Conservation (phyloP, 768 basidiomycete genomes). For the Mycena crocata region DNA sequence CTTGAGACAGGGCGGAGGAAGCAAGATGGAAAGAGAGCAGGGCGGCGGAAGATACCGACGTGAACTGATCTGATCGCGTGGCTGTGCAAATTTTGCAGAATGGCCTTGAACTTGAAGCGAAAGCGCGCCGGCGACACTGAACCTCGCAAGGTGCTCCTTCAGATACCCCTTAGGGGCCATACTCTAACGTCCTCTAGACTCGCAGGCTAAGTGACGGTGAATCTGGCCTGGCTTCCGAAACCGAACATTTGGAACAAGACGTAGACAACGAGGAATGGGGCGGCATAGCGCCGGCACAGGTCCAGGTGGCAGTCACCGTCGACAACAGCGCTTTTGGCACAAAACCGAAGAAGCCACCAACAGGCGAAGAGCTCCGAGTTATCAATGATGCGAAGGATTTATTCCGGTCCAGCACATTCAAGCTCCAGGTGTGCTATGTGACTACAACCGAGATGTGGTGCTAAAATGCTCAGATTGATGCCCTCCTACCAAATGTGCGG, state of each 20-base stretch:
- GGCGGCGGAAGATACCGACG: neutral
- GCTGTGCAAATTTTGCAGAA: slow-evolving; percentile 17
- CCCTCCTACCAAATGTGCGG: slow-evolving; percentile 79
- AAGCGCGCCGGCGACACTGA: slow-evolving; percentile 22
- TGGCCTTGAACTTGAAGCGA: slow-evolving; percentile 30
- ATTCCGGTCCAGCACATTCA: slow-evolving; percentile 84
- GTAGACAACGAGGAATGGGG: slow-evolving; percentile 80
- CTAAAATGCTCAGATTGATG: slow-evolving; percentile 69
- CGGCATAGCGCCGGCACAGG: slow-evolving; percentile 37
- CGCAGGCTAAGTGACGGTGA: slow-evolving; percentile 26
- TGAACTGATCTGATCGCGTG: slow-evolving; percentile 2
- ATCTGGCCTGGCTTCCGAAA: slow-evolving; percentile 7
- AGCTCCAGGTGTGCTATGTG: slow-evolving; percentile 73
- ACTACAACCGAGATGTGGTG: neutral
- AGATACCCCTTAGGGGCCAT: neutral
- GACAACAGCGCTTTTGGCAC: slow-evolving; percentile 27
- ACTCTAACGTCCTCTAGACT: slow-evolving; percentile 11
- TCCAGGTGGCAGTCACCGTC: neutral
- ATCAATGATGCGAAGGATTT: slow-evolving; percentile 83
- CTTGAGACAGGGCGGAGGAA: neutral
- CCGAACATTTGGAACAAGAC: slow-evolving; percentile 67
- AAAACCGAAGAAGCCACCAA: slow-evolving; percentile 65
- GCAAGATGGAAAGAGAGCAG: neutral
- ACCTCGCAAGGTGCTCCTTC: slow-evolving; percentile 23
- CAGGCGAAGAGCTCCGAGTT: slow-evolving; percentile 74